phyloP scores from a whole-genome alignment of 2,329 filamentous ascomycete genomes.

The Leptographium procerum region DNA sequence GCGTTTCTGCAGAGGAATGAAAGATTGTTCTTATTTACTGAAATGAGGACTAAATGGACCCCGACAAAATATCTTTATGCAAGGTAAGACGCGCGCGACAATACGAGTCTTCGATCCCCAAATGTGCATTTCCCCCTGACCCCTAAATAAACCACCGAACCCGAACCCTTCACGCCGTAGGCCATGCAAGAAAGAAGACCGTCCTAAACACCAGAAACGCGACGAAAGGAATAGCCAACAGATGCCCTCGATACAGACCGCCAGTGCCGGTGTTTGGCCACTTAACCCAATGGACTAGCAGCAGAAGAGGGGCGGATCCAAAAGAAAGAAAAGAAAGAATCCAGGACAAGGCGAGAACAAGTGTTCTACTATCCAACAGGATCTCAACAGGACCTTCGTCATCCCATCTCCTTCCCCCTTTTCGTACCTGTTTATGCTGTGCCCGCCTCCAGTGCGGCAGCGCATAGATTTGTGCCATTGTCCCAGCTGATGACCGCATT shows the following conservation, averaged over 20 bases:
- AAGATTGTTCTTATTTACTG: background rate
- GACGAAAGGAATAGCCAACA: background rate
- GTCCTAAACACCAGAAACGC: background rate
- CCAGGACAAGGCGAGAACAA: background rate
- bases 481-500: background rate
- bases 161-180: background rate
- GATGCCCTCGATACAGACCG: background rate
- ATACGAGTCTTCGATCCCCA: background rate
- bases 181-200: slow-evolving; percentile 1
- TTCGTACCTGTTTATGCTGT: background rate
- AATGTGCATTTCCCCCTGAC: background rate
- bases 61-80: too few relatives aligned
- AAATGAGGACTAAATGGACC: background rate
- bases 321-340: too few relatives aligned
- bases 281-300: background rate
- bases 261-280: background rate
- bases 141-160: background rate
- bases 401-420: background rate
- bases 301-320: background rate
- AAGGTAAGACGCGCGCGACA: background rate
- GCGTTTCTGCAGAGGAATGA: background rate
- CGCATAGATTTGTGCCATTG: background rate
- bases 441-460: background rate
- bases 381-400: background rate
- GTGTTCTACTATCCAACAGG: background rate